Evolutionary conservation across 2,329 filamentous ascomycete species (phyloP).

Genomic region (Leptographium lundbergii): DNA sequence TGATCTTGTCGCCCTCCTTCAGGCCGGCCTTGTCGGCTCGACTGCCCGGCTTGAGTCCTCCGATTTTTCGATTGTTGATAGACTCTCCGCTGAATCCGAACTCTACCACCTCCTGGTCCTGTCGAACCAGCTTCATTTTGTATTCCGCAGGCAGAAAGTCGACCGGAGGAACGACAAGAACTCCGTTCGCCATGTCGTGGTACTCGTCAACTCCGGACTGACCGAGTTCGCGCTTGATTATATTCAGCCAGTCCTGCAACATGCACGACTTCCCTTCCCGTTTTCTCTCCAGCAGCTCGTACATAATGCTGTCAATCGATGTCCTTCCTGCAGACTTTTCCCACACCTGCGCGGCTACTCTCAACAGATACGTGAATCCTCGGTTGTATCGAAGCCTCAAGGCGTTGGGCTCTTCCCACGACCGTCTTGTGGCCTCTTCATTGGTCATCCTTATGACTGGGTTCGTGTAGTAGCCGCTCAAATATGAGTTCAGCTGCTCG

Average conservation of each 20-base stretch:
- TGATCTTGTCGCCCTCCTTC: neutral
- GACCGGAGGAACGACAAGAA: neutral
- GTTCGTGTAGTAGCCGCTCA: neutral
- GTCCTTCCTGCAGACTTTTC: neutral
- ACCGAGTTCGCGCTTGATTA: neutral
- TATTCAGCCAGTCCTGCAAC: neutral
- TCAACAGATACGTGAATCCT: neutral
- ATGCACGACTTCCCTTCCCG: neutral
- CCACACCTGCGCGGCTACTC: neutral
- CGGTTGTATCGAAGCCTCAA: neutral
- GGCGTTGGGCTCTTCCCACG: neutral
- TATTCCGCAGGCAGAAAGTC: neutral
- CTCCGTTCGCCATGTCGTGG: neutral
- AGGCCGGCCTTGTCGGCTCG: neutral
- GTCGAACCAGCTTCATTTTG: neutral
- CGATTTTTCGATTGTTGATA: neutral
- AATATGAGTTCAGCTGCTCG: neutral
- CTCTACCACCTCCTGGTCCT: neutral
- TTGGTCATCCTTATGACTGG: neutral
- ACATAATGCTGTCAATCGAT: neutral
- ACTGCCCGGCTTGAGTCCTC: neutral
- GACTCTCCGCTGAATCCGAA: neutral
- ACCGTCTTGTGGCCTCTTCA: neutral
- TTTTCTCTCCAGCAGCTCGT: neutral
- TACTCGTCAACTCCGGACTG: neutral